Evolutionary conservation across 2,329 filamentous ascomycete genomes (phyloP).

Genomic region (Fusarium protoensiforme): DNA sequence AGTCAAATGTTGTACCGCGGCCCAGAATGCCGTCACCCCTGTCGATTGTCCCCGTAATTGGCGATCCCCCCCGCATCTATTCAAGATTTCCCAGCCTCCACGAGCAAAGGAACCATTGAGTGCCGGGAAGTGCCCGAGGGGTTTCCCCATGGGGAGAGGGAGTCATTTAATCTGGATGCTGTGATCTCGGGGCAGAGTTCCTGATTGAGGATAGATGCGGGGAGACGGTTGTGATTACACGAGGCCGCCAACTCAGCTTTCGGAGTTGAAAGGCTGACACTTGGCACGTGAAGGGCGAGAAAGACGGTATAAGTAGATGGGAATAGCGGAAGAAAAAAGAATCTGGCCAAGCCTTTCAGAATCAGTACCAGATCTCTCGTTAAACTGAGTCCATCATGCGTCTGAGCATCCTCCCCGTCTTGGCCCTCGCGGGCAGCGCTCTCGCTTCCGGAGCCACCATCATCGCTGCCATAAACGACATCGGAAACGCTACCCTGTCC

Average conservation of each 20-base stretch:
- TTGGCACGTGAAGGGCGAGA: slow-evolving; percentile 29
- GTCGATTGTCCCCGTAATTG: slow-evolving; percentile 8
- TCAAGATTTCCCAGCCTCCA: slow-evolving; percentile 26
- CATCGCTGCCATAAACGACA: slow-evolving; percentile 47
- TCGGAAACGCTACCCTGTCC: slow-evolving; percentile 47
- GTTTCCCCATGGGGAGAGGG: slow-evolving; percentile 33
- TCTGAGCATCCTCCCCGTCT: slow-evolving; percentile 38
- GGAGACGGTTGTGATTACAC: slow-evolving; percentile 32
- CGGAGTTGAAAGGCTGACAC: slow-evolving; percentile 10
- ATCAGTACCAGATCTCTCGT: slow-evolving; percentile 26
- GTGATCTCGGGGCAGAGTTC: slow-evolving; percentile 24
- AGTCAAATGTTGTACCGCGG: slow-evolving; percentile 26
- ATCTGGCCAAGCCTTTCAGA: slow-evolving; percentile 15
- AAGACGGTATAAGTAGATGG: slow-evolving; percentile 29
- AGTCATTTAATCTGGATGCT: slow-evolving; percentile 11
- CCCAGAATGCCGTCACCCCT: slow-evolving; percentile 28
- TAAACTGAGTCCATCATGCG: slow-evolving; percentile 35
- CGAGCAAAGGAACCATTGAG: slow-evolving; percentile 18
- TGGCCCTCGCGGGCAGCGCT: slow-evolving; percentile 37
- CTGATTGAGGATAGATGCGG: slow-evolving; percentile 37
- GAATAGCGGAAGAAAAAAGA: background rate
- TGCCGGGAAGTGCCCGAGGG: slow-evolving; percentile 1
- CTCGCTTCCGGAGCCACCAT: slow-evolving; percentile 51
- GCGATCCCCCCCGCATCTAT: slow-evolving; percentile 13
- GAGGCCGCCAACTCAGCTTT: slow-evolving; percentile 31